A percentile compares a stretch with the other conserved stretches of the same genome.
Conservation (phyloP, 1,284 basidiomycete species). For the Trametes versicolor region DNA sequence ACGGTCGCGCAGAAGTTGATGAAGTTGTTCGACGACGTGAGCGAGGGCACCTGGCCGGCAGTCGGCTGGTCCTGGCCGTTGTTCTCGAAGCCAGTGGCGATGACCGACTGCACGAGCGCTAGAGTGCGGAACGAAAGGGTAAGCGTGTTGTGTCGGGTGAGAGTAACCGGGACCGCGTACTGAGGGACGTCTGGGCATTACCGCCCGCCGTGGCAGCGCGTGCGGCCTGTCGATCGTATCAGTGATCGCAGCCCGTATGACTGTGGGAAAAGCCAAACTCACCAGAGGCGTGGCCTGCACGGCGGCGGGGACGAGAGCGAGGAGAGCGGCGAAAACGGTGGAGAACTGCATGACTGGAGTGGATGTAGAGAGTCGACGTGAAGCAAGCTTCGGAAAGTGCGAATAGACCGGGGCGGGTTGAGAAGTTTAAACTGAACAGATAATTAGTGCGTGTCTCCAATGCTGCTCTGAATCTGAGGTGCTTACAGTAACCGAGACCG, state of each 20-base stretch:
- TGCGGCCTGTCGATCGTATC: conserved; percentile 21
- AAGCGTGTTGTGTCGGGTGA: conserved; percentile 34
- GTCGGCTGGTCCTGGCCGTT: conserved; percentile 56
- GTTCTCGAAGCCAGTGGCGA: conserved; percentile 61
- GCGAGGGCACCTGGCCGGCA: conserved; percentile 59
- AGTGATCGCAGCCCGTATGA: not conserved
- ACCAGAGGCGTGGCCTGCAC: conserved; percentile 52
- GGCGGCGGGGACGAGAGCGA: conserved; percentile 55
- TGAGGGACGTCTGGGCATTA: conserved; percentile 40
- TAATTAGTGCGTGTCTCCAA: conserved; percentile 7
- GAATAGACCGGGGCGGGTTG: conserved; percentile 49
- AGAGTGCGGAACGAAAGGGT: conserved; percentile 5
- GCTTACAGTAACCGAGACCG: conserved; percentile 43
- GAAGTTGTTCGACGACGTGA: conserved; percentile 63
- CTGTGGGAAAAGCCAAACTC: conserved; percentile 14
- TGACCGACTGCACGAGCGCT: conserved; percentile 64
- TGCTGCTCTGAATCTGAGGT: conserved; percentile 5
- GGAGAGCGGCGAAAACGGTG: conserved; percentile 50
- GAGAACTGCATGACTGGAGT: conserved; percentile 61
- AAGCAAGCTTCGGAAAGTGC: conserved; percentile 49
- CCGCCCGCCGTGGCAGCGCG: conserved; percentile 25
- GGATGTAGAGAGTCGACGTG: conserved; percentile 38
- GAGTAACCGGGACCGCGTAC: conserved; percentile 31
- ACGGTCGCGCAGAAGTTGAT: conserved; percentile 62
- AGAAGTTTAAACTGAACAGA: conserved; percentile 37